Evolutionary conservation across 495 filamentous ascomycete species (phyloP).

Genomic region (Xylaria acuta): DNA sequence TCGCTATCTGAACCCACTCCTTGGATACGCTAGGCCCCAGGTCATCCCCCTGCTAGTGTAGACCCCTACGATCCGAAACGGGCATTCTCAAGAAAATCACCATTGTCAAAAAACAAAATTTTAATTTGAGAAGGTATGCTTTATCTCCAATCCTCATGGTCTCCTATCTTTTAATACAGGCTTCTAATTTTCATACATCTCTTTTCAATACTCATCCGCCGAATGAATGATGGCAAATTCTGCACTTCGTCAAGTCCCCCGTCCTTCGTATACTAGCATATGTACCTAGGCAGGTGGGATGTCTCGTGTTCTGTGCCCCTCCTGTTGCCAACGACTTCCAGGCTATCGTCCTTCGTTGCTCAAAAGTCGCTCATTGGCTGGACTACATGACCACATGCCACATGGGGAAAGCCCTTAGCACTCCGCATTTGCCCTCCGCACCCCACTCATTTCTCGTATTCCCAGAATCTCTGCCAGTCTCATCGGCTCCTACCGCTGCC

Average conservation of each 20-base stretch:
- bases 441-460: conserved; percentile 26
- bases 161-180: neutral
- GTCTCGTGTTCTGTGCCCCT: conserved; percentile 13
- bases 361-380: conserved; percentile 8
- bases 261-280: neutral
- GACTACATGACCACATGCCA: conserved; percentile 21
- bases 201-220: neutral
- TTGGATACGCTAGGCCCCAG: conserved; percentile 4
- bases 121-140: neutral
- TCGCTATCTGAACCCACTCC: neutral
- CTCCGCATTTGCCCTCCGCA: conserved; percentile 26
- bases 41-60: neutral
- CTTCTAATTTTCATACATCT: neutral
- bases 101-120: neutral
- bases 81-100: neutral
- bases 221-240: neutral
- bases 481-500: neutral
- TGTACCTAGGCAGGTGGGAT: neutral
- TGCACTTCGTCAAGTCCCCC: neutral
- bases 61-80: neutral
- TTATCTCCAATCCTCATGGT: neutral
- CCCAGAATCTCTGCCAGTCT: neutral
- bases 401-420: conserved; percentile 20
- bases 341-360: neutral
- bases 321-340: conserved; percentile 10